phyloP scores from a whole-genome alignment of 2,329 filamentous ascomycete species.

The Parafenestella ontariensis region DNA sequence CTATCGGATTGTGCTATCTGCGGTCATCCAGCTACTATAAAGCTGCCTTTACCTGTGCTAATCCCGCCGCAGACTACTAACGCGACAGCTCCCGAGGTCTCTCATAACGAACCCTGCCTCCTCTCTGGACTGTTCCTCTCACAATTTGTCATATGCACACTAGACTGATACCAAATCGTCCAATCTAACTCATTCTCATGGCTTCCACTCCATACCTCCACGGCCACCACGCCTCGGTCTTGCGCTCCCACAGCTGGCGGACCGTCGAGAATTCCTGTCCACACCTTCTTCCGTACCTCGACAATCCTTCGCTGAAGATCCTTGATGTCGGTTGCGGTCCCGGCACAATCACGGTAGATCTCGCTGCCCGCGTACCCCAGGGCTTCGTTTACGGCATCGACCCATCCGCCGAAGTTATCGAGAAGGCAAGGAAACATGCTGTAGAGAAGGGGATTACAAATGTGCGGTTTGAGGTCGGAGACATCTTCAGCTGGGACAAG shows the following conservation, averaged over 20 bases:
- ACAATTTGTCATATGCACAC: background rate
- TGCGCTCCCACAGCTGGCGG: slow-evolving; percentile 54
- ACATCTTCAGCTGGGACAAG: slow-evolving; percentile 53
- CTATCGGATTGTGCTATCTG: background rate
- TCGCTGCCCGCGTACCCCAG: slow-evolving; percentile 53
- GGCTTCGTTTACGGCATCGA: slow-evolving; percentile 57
- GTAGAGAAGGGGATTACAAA: slow-evolving; percentile 47
- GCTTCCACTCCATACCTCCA: slow-evolving; percentile 46
- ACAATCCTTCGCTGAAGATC: slow-evolving; percentile 41
- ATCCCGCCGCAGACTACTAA: background rate
- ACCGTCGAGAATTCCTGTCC: slow-evolving; percentile 55
- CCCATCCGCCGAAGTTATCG: slow-evolving; percentile 52
- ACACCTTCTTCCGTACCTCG: slow-evolving; percentile 45
- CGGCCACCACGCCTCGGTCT: slow-evolving; percentile 51
- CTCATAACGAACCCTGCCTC: background rate
- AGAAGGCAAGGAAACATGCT: slow-evolving; percentile 49
- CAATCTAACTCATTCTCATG: background rate
- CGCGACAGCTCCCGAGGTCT: background rate
- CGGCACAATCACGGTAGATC: slow-evolving; percentile 56
- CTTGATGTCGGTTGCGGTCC: slow-evolving; percentile 59
- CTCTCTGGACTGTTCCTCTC: background rate
- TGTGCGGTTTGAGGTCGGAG: slow-evolving; percentile 49
- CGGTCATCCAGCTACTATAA: background rate
- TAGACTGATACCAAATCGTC: background rate
- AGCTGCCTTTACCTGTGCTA: background rate